Evolutionary conservation across 1,139 yeast species (phyloP), one percentile per base, ranked within the genome.

Genomic region (Lodderomyces jiufengensis): DNA sequence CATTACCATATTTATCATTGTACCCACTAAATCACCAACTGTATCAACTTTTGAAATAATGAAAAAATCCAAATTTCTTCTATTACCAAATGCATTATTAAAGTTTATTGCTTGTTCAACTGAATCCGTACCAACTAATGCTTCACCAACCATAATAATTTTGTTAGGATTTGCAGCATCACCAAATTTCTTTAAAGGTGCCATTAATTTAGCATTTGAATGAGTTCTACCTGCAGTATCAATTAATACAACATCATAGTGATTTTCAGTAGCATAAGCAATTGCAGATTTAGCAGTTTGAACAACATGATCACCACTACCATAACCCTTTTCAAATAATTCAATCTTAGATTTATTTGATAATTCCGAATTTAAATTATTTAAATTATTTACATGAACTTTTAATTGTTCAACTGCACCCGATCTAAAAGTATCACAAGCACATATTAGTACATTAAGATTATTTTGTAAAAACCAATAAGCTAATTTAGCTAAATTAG

Each of bases 171-270:
- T 76, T 3, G 97, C 97, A 34, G 95, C 90, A 51, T 85, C 90
- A 21, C 97, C 97, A 62, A 92, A 94, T 42, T 92, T 87, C 51
- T 90, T 95, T 47, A 92, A 67, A 8, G 97, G 95, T 0, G 96
- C 92, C 98, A 92, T 92, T 46, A 92, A 73, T 43, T 94, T 83
- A 20, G 94, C 85, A 57, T 94, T 97, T 46, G 94, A 88, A 55
- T 94, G 98, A 37, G 98, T 80, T 64, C 98, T 77, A 26, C 98
- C 98, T 0, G 98, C 98, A 6, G 98, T 92, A 61, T 92, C 98
- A 70, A 92, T 86, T 43, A 92, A 68, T 7, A 92, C 95, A 21
- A 94, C 80, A 54, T 92, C 97, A 51, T 76, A 92, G 2, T 50
- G 37, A 11, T 74, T 67, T 34, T 77, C 69, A 37, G 76, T 72